Evolutionary conservation across 768 basidiomycete genomes (phyloP).

Genomic region (Austroboletus festivus): DNA sequence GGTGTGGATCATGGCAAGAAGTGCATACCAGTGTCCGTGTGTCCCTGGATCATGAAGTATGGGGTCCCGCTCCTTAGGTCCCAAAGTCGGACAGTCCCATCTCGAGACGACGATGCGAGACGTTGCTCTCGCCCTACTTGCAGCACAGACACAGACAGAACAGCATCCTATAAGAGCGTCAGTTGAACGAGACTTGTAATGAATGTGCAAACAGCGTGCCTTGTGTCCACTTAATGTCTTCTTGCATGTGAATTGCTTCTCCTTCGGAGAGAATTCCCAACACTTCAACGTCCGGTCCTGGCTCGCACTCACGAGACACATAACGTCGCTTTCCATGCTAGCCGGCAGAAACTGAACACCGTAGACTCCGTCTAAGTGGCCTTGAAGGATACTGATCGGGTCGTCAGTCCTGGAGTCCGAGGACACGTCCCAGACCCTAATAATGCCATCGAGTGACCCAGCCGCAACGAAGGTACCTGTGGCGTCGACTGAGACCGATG

Average conservation of each 20-base stretch:
- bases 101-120: constrained; percentile 38
- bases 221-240: constrained; percentile 32
- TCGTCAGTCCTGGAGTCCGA: constrained; percentile 31
- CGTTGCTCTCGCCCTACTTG: constrained; percentile 33
- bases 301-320: constrained; percentile 30
- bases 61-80: constrained; percentile 30
- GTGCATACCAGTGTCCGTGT: constrained; percentile 32
- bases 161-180: constrained; percentile 25
- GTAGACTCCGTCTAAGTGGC: constrained; percentile 32
- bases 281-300: constrained; percentile 34
- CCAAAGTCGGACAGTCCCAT: constrained; percentile 37
- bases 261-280: constrained; percentile 41
- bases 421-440: constrained; percentile 50
- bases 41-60: constrained; percentile 36
- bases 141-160: constrained; percentile 29
- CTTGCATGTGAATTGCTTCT: constrained; percentile 27
- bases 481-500: constrained; percentile 28
- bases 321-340: constrained; percentile 23
- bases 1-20: constrained; percentile 21
- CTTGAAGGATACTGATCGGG: constrained; percentile 23
- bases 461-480: constrained; percentile 46
- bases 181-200: not conserved
- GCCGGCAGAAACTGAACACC: constrained; percentile 30
- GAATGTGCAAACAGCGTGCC: constrained; percentile 6
- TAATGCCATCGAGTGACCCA: constrained; percentile 49